These are phyloP conservation scores for Cucurbita argyrosperma DNA, from an alignment of 306 rosid species.

Conservation along the genomic window DNA sequence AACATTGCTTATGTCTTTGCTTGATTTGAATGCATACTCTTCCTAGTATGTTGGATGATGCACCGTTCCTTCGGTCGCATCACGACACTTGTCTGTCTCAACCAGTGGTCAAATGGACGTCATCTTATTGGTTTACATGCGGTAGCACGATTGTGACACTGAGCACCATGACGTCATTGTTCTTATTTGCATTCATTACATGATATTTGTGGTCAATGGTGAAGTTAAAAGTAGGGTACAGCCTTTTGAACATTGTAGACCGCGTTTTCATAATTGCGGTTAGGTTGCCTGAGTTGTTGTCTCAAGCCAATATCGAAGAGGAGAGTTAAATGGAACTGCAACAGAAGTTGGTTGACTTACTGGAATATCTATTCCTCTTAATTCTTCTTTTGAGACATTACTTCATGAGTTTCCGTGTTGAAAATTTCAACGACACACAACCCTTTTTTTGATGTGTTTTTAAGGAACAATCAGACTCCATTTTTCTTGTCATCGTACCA, in stretches of 20 bases:
- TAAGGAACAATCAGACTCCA: constrained; percentile 38
- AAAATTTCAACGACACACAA: not conserved
- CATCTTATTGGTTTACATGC: no score
- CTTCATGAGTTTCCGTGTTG: not conserved
- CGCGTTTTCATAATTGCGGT: constrained; percentile 34
- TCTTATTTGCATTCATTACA: not conserved
- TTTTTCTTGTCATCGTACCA: constrained; percentile 58
- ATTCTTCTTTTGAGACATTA: not conserved
- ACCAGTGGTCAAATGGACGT: no score
- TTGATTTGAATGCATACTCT: no score
- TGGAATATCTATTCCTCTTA: constrained; percentile 33
- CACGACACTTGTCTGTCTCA: no score
- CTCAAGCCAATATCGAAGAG: constrained; percentile 50
- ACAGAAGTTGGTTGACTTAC: constrained; percentile 46
- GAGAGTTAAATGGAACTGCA: constrained; percentile 45
- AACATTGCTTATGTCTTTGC: no score
- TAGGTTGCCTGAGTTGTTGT: constrained; percentile 69
- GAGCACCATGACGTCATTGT: not conserved
- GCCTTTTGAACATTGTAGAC: not conserved
- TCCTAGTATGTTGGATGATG: no score
- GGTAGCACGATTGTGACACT: no score
- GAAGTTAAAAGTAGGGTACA: not conserved
- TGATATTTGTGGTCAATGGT: not conserved
- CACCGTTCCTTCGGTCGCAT: no score
- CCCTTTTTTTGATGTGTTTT: constrained; percentile 8